Conservation (phyloP, 805 yeast species). For the Lipomyces mesembrius region DNA sequence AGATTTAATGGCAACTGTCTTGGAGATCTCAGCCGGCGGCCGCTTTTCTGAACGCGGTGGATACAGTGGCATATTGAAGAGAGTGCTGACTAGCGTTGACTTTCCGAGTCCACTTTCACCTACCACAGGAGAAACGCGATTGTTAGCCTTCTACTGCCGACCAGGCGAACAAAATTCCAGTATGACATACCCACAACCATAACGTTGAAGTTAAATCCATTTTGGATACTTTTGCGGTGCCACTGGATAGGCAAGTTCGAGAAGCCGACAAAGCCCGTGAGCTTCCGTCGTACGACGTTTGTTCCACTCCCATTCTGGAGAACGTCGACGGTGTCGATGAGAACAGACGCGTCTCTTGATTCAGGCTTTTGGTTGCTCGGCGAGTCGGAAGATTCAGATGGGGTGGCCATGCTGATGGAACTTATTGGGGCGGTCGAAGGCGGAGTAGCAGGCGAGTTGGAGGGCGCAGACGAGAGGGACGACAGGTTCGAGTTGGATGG, state of each 20-base stretch:
- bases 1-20: conserved; percentile 61
- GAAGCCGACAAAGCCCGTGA: conserved; percentile 93
- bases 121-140: no score
- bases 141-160: no score
- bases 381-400: conserved; percentile 1
- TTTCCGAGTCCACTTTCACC: conserved; percentile 89
- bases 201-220: conserved; percentile 86
- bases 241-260: conserved; percentile 98
- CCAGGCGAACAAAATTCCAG: not conserved
- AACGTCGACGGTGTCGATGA: conserved; percentile 9
- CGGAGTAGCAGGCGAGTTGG: conserved; percentile 5
- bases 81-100: conserved; percentile 86
- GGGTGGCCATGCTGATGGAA: conserved; percentile 7
- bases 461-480: conserved; percentile 10
- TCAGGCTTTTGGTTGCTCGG: not conserved
- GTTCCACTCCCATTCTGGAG: conserved; percentile 40
- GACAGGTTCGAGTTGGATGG: conserved; percentile 12
- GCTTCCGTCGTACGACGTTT: conserved; percentile 77
- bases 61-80: conserved; percentile 73
- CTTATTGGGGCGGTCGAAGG: conserved; percentile 4
- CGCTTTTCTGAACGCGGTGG: conserved; percentile 37
- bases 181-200: conserved; percentile 72
- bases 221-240: conserved; percentile 90
- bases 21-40: conserved; percentile 43
- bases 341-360: conserved; percentile 5